Conservation (phyloP, 2,329 filamentous ascomycete species). For the Ceratocystis papillata region DNA sequence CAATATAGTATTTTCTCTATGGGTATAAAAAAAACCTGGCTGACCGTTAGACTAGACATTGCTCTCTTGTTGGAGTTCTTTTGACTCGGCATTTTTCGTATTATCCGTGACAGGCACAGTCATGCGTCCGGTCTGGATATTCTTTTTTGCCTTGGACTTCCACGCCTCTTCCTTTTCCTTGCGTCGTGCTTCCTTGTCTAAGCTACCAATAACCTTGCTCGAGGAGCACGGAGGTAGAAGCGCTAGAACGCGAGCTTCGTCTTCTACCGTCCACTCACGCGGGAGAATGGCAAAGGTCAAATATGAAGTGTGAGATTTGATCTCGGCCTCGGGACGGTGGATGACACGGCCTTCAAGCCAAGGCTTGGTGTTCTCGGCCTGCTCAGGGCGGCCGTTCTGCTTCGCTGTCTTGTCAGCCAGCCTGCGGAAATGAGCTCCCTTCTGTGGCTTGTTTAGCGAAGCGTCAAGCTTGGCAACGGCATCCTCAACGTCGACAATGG, state of each 20-base stretch:
- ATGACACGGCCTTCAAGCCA: conserved; percentile 69
- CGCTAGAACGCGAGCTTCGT: conserved; percentile 58
- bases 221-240: conserved; percentile 50
- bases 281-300: conserved; percentile 85
- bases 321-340: conserved; percentile 71
- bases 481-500: conserved; percentile 65
- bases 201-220: conserved; percentile 41
- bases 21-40: background rate
- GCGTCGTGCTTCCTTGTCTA: conserved; percentile 46
- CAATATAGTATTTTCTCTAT: conserved; percentile 1
- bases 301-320: conserved; percentile 97
- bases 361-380: conserved; percentile 35
- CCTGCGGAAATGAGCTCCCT: background rate
- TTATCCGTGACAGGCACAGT: background rate
- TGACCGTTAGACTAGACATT: background rate
- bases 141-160: conserved; percentile 38
- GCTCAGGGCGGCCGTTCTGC: conserved; percentile 1
- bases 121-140: background rate
- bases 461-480: conserved; percentile 54
- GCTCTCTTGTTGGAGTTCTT: background rate
- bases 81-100: background rate
- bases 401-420: conserved; percentile 11
- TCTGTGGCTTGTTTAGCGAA: conserved; percentile 27
- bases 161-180: conserved; percentile 46
- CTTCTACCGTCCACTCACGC: conserved; percentile 71